Percentiles rank a stretch among this genome's conserved stretches.
Conservation (phyloP, 1,284 basidiomycete genomes). For the Agroathelia rolfsii region DNA sequence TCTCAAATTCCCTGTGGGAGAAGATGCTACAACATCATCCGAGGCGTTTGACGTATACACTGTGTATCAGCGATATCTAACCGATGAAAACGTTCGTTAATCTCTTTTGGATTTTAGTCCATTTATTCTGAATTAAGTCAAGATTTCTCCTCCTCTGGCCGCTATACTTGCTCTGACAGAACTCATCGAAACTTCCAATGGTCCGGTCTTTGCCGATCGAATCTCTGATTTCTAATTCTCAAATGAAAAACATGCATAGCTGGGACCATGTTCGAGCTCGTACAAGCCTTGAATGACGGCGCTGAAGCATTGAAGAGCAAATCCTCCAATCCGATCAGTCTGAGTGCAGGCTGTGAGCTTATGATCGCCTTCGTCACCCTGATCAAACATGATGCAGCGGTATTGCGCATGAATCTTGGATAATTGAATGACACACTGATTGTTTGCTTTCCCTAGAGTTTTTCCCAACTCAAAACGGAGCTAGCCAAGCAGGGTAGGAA, state of each 20-base stretch:
- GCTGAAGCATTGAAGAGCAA: conserved; percentile 56
- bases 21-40: too few relatives aligned
- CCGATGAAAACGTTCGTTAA: too few relatives aligned
- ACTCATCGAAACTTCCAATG: conserved; percentile 64
- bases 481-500: conserved; percentile 70
- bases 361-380: conserved; percentile 84
- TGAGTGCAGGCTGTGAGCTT: conserved; percentile 84
- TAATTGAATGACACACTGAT: too few relatives aligned
- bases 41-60: too few relatives aligned
- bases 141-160: conserved; percentile 82
- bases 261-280: conserved; percentile 86
- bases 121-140: conserved; percentile 7
- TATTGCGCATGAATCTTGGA: too few relatives aligned
- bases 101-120: too few relatives aligned
- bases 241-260: conserved; percentile 31
- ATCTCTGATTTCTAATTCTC: conserved; percentile 11
- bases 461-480: conserved; percentile 73
- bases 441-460: conserved; percentile 40
- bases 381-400: conserved; percentile 77
- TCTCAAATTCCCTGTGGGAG: too few relatives aligned
- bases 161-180: conserved; percentile 78
- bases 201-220: conserved; percentile 25
- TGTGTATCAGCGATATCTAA: too few relatives aligned
- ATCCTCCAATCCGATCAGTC: conserved; percentile 72
- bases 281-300: conserved; percentile 71